Percentiles rank a stretch among this genome's conserved stretches.
Evolutionary conservation across 176 grass and related monocot genomes (phyloP).

Genomic region (Echinochloa phyllopogon): DNA sequence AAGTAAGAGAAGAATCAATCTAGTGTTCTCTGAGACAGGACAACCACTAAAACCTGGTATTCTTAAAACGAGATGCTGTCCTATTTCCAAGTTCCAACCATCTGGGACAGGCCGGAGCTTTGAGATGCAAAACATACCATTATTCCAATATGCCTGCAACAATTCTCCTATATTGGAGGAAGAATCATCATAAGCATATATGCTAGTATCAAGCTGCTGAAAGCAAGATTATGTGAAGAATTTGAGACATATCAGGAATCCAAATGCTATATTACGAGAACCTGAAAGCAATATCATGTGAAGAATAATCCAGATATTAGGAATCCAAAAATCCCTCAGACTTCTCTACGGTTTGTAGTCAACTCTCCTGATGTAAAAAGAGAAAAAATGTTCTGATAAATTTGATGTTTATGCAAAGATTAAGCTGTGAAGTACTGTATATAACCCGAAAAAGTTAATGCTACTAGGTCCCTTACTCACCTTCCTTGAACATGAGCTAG

Average conservation of each 20-base stretch:
- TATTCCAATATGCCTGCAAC: not conserved
- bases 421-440: not conserved
- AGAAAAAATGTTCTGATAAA: not conserved
- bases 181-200: slow-evolving; percentile 30
- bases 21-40: not conserved
- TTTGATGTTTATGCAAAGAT: not conserved
- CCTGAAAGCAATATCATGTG: not conserved
- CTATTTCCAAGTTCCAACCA: slow-evolving; percentile 37
- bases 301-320: not conserved
- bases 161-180: not conserved
- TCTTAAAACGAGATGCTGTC: slow-evolving; percentile 13
- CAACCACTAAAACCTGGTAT: slow-evolving; percentile 10
- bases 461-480: not conserved
- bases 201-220: slow-evolving; percentile 12
- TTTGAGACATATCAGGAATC: not conserved
- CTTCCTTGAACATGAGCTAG: not conserved
- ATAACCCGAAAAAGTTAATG: not conserved
- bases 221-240: slow-evolving; percentile 3
- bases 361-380: not conserved
- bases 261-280: not conserved
- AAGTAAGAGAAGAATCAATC: slow-evolving; percentile 22
- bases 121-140: not conserved
- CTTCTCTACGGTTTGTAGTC: not conserved
- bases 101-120: not conserved
- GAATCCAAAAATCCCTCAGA: not conserved